Evolutionary conservation across 2,329 filamentous ascomycete genomes (phyloP), one percentile per base, ranked within the genome.

Genomic region (Nemania abortiva): DNA sequence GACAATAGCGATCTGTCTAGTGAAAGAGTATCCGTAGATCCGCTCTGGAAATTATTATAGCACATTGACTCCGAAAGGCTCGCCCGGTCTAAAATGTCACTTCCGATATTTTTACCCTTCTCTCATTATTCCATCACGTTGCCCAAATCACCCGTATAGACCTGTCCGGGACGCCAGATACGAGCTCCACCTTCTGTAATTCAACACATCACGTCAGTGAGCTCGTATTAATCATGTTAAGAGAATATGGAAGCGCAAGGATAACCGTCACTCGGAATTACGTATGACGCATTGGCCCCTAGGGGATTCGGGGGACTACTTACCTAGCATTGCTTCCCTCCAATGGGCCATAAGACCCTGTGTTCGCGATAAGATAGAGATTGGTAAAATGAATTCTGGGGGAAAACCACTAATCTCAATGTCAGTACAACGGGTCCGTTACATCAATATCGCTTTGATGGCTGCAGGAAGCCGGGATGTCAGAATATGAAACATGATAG

Each of bases 271-370:
- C 6, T 34, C 27, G 15, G 10, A n/a, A 27, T 5, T 34, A n/a
- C 11, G 22, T 31, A 54, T 54, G 2, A 15, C n/a, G 3, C 2
- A 54, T 34, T 2, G 6, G 10, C 52, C 15, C 15, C 15, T 20
- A 39, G 18, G 15, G 1, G 6, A 2, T 24, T 2, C 6, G 20
- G 13, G 10, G 3, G n/a, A 39, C 39, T 1, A 55, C 53, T 20
- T 55, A 55, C 53, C 53, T 18, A 55, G 18, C 73, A 74, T 74
- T 31, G 71, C 71, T 45, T 74, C 71, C 45, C 68, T 70, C 73
- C 73, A 74, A 42, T 74, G 73, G 2, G 73, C 70, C 70, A 74
- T 72, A 29, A 74, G 66, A 0, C 71, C 73, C 53, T 72, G 71
- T 0, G 70, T 72, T 13, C 72, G 65, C 22, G 71, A 72, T 37